These are phyloP conservation scores for Saccharum hybrid DNA, from an alignment of 202 grass and related monocot genomes.

Conservation along the genomic window DNA sequence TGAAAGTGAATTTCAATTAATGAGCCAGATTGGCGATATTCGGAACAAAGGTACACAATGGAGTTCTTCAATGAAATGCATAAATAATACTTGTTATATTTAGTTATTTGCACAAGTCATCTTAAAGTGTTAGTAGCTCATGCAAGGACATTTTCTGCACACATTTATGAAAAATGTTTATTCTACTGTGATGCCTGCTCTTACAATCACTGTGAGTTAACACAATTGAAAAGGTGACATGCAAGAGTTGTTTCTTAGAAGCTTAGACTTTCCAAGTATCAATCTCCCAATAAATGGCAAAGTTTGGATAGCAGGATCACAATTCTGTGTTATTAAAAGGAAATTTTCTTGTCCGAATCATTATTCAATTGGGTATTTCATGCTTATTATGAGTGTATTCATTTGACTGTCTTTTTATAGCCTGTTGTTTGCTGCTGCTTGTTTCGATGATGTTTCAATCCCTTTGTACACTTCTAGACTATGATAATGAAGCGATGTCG, in stretches of 20 bases:
- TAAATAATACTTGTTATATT: slow-evolving; percentile 14
- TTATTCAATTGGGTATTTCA: slow-evolving; percentile 25
- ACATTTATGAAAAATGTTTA: slow-evolving; percentile 25
- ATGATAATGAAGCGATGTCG: not conserved
- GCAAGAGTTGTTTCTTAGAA: not conserved
- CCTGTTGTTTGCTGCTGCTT: not conserved
- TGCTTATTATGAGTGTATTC: slow-evolving; percentile 9
- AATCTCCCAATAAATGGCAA: slow-evolving; percentile 20
- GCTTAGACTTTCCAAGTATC: slow-evolving; percentile 6
- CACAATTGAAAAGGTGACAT: slow-evolving; percentile 23
- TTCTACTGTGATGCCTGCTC: slow-evolving; percentile 25
- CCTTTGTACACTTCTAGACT: not conserved
- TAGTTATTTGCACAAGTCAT: slow-evolving; percentile 25
- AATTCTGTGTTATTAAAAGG: slow-evolving; percentile 40
- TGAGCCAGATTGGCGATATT: slow-evolving; percentile 64
- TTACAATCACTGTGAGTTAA: slow-evolving; percentile 23
- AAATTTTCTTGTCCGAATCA: slow-evolving; percentile 22
- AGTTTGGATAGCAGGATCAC: not conserved
- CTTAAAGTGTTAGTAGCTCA: slow-evolving; percentile 21
- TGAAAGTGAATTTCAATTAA: slow-evolving; percentile 78
- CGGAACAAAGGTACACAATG: slow-evolving; percentile 65
- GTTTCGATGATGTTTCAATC: not conserved
- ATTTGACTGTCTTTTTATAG: not conserved
- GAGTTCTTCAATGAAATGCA: slow-evolving; percentile 26
- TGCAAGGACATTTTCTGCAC: slow-evolving; percentile 20